Evolutionary conservation across 148 eudicot genomes (phyloP), one percentile per base, ranked within the genome.

Genomic region (Dianthus caryophyllus): DNA sequence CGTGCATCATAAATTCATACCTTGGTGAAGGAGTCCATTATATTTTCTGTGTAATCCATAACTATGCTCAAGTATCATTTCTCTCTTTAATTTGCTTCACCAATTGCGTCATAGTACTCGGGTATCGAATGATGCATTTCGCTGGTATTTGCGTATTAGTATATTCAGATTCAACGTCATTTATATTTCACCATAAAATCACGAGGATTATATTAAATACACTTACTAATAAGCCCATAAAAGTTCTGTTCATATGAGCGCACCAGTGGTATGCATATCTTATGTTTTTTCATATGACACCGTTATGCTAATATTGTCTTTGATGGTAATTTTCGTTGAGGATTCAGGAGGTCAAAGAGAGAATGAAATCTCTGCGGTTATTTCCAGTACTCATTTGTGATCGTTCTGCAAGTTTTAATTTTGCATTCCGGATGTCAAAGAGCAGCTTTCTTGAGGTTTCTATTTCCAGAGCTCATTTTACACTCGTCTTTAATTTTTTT

Each of bases 311-410:
- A 27, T 49, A 64, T 22, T 9, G 46, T 16, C 68, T 60, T 38
- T 13, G 12, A 36, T 33, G 52, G 65, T 11, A 7, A 67, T 52
- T n/a, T 39, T 33, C 7, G 22, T 26, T 71, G 63, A 61, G 52
- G 57, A 9, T n/a, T 64, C 74, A 63, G 69, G 70, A 66, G 55
- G 57, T 86, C 71, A 89, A 94, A 87, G 90, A 85, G 48, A 88
- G 84, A 69, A 83, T 70, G 78, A 62, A 77, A 73, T 72, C 69
- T 50, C 66, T 83, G 65, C 79, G 69, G 68, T 71, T 78, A 59
- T 86, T 84, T 75, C 90, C 98, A 0, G 84, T 84, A 49, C 80
- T 87, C 21, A 67, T 93, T 24, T 87, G 86, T 67, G 96, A 88
- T 82, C 70, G 80, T 43, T 88, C 76, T 69, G 85, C 75, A 51